A percentile compares a stretch with the other conserved stretches of the same genome.
phyloP scores from a whole-genome alignment of 768 basidiomycete species.

The Fibroporia radiculosa region DNA sequence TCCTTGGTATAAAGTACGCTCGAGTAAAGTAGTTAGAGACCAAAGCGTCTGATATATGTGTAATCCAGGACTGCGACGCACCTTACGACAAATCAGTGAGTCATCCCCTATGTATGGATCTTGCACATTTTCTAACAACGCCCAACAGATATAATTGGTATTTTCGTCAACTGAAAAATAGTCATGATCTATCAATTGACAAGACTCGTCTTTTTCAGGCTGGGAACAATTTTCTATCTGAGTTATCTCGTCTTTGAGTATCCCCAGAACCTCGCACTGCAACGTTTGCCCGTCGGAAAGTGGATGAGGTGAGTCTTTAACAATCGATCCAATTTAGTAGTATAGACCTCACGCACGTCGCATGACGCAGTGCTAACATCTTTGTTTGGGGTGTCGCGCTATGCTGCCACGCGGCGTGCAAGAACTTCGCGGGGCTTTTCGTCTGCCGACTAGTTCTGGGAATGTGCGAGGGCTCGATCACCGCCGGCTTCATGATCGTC shows the following conservation, averaged over 20 bases:
- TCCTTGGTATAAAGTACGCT: conserved; percentile 59
- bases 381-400: conserved; percentile 58
- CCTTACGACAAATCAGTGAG: conserved; percentile 58
- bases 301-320: conserved; percentile 58
- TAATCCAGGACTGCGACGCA: conserved; percentile 45
- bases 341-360: not conserved
- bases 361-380: conserved; percentile 47
- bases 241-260: conserved; percentile 67
- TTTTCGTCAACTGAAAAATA: not conserved
- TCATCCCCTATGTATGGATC: not conserved
- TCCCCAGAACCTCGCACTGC: conserved; percentile 65
- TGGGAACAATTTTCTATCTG: conserved; percentile 70
- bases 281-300: conserved; percentile 70
- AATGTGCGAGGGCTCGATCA: conserved; percentile 64
- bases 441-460: conserved; percentile 59
- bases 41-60: not conserved
- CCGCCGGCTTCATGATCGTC: conserved; percentile 72
- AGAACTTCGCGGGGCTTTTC: conserved; percentile 57
- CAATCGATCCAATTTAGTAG: not conserved
- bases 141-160: conserved; percentile 62
- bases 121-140: no score
- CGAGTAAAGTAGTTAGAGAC: not conserved
- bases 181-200: not conserved
- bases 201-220: conserved; percentile 34
- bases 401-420: conserved; percentile 61